Evolutionary conservation across 805 yeast species (phyloP).

Genomic region (Hagleromyces aurorensis): DNA sequence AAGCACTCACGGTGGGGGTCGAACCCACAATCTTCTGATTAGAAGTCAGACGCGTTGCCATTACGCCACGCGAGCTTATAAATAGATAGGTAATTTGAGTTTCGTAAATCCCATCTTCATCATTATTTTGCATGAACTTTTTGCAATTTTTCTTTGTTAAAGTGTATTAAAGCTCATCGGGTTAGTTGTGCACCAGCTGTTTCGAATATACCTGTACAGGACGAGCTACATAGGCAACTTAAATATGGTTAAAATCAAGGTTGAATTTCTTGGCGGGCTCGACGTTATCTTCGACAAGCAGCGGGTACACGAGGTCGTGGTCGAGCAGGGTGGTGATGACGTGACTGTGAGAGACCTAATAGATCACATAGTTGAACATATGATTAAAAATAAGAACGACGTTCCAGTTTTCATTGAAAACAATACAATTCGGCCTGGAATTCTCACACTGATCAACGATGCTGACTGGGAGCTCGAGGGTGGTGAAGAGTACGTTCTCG

Average conservation of each 20-base stretch:
- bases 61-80: conserved; percentile 48
- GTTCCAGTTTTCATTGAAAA: conserved; percentile 73
- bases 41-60: conserved; percentile 53
- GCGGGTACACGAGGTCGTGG: conserved; percentile 43
- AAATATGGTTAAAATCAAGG: conserved; percentile 32
- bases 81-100: too few species aligned
- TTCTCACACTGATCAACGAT: conserved; percentile 83
- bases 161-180: too few species aligned
- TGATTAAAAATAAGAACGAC: conserved; percentile 56
- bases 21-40: conserved; percentile 49
- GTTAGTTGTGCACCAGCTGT: too few species aligned
- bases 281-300: conserved; percentile 66
- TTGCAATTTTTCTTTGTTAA: too few species aligned
- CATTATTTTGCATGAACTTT: too few species aligned
- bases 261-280: conserved; percentile 64
- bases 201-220: too few species aligned
- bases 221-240: conserved; percentile 1
- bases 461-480: conserved; percentile 97
- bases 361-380: conserved; percentile 41
- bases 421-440: conserved; percentile 82
- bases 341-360: conserved; percentile 44
- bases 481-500: conserved; percentile 70
- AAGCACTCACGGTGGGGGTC: conserved; percentile 51
- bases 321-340: conserved; percentile 39
- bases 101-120: too few species aligned